phyloP scores from a whole-genome alignment of 495 filamentous ascomycete genomes.

The Astrothelium subdiscretum region DNA sequence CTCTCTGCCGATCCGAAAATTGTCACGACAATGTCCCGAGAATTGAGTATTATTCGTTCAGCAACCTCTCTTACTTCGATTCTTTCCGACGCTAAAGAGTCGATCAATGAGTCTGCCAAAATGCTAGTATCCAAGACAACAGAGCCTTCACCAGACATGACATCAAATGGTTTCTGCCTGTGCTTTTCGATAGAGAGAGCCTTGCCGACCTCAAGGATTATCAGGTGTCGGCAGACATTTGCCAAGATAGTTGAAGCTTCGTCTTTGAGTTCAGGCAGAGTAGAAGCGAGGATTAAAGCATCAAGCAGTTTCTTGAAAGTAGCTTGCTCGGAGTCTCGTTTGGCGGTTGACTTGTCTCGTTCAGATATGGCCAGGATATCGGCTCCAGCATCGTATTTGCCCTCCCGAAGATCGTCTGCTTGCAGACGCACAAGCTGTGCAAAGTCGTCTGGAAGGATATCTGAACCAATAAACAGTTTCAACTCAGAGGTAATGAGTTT shows the following conservation, averaged over 20 bases:
- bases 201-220: conserved; percentile 78
- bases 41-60: conserved; percentile 58
- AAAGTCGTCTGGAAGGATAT: conserved; percentile 82
- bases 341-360: conserved; percentile 66
- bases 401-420: conserved; percentile 67
- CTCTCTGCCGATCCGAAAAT: conserved; percentile 69
- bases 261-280: conserved; percentile 63
- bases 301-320: conserved; percentile 77
- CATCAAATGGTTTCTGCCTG: conserved; percentile 62
- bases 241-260: conserved; percentile 61
- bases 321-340: conserved; percentile 71
- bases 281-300: conserved; percentile 75
- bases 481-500: conserved; percentile 73
- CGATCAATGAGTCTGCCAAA: conserved; percentile 77
- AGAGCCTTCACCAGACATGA: conserved; percentile 72
- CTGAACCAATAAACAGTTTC: conserved; percentile 79
- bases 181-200: conserved; percentile 67
- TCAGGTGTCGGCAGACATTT: conserved; percentile 79
- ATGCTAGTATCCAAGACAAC: conserved; percentile 74
- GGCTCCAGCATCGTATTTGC: conserved; percentile 50
- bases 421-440: conserved; percentile 73
- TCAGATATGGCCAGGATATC: conserved; percentile 60
- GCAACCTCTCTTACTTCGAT: conserved; percentile 72
- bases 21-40: conserved; percentile 63
- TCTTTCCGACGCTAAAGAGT: conserved; percentile 75